Evolutionary conservation across 208 protist genomes (phyloP), one percentile per base, ranked within the genome.

Genomic region (Spongospora subterranea): DNA sequence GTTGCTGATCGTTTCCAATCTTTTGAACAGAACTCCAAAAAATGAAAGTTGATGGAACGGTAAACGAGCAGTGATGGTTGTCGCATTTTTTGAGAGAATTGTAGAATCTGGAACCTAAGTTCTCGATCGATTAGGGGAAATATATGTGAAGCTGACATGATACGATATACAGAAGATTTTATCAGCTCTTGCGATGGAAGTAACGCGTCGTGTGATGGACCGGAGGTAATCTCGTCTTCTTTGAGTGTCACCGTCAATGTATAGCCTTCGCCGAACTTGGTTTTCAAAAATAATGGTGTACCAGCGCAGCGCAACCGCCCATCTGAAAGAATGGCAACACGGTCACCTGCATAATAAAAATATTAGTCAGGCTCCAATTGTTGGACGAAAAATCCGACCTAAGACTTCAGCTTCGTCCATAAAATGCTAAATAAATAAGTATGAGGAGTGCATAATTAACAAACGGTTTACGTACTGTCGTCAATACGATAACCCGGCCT

Each of bases 271-370:
- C 39, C 39, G 88, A 60, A 89, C 17, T 35, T 13, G 29, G 43
- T 13, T 43, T 89, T 89, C 45, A 89, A 46, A n/a, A 46, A 89
- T 46, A 89, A 46, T 60, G 88, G 20, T 35, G 88, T 60, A 60
- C 88, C 88, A 35, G 0, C 1, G 88, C 88, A 89, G 40, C n/a
- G 11, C 13, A 89, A 46, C 40, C 41, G 13, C 6, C 88, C 88
- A 46, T n/a, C n/a, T 29, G 0, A 29, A 40, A 89, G 17, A 38
- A 89, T 89, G 39, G 40, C 88, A n/a, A 89, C 50, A 35, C 88
- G 88, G 29, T 89, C 88, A 1, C 88, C 76, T 60, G n/a, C n/a
- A n/a, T n/a, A 60, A 29, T 60, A 24, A 60, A 60, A 60, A 60
- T 29, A 60, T 60, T 6, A 60, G 24, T 6, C 6, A 60, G 13